Evolutionary conservation across 257 asterid species (phyloP), one percentile per base, ranked within the genome.

Genomic region (Linderniella brevidens): DNA sequence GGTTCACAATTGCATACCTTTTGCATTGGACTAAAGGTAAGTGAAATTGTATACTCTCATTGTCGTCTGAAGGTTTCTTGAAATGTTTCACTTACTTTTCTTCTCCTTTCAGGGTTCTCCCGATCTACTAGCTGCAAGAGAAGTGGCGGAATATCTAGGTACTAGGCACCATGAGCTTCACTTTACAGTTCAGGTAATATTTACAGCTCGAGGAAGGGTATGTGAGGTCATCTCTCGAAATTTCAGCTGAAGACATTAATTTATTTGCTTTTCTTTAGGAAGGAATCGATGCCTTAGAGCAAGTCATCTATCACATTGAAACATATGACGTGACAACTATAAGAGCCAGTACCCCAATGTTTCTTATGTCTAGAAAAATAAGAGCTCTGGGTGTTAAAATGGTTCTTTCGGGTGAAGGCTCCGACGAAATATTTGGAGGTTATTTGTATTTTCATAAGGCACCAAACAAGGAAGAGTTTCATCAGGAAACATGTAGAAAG

Each of bases 381-480:
- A 86, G 78, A 64, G 79, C 99, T 20, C 68, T 90, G 59, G 96
- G 96, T 54, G 96, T 90, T 54, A 90, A 90, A 68, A 79, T 90
- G 99, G 99, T 85, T 67, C 71, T 90, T 49, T 90, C 99, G 52
- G 96, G 99, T 58, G 99, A 90, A 90, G 99, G 99, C 48, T 73
- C 96, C 42, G 99, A 90, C 63, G 99, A 90, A 62, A 85, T 90
- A 13, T 90, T 85, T 72, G 99, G 98, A 46, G 98, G 98, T 52
- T 88, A 84, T 77, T 67, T 88, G 67, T 86, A 86, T 56, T 86
- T 86, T 66, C 98, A 88, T 56, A 88, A 88, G 79, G 98, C 98
- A 32, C 98, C 98, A 19, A 80, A 80, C 75, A 90, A 85, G 70
- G 86, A 75, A 60, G 99, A 85, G 73, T 62, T 90, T 50, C 99